phyloP scores from a whole-genome alignment of 305 asterid genomes.

The Caryopteris hybrid region DNA sequence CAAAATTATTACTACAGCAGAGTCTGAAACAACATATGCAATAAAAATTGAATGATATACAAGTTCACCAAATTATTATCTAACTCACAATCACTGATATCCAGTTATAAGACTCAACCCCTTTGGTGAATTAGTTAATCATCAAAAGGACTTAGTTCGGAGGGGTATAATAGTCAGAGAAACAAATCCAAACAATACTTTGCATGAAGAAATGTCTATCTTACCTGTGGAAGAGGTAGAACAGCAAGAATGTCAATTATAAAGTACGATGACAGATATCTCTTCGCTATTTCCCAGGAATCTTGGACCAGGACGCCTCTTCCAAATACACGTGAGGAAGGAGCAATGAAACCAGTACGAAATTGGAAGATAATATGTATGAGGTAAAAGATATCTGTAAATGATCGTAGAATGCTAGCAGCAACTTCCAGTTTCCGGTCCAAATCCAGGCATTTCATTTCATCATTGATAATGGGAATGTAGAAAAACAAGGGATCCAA shows the following conservation, averaged over 20 bases:
- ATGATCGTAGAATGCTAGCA: conserved; percentile 49
- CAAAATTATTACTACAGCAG: background rate
- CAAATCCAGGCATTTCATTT: conserved; percentile 50
- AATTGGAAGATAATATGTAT: conserved; percentile 59
- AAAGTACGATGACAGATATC: conserved; percentile 48
- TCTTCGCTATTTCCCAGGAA: conserved; percentile 56
- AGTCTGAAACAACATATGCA: background rate
- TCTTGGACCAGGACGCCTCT: conserved; percentile 69
- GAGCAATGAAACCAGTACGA: conserved; percentile 64
- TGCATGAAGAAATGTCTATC: background rate
- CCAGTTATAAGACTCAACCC: background rate
- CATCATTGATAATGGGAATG: conserved; percentile 46
- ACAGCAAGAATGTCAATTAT: conserved; percentile 53
- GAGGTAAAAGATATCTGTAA: conserved; percentile 58
- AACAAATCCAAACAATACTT: background rate
- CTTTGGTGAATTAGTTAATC: background rate
- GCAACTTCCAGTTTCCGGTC: conserved; percentile 42
- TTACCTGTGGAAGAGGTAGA: conserved; percentile 68
- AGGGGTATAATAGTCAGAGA: background rate
- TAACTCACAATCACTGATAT: background rate
- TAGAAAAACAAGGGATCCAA: conserved; percentile 66
- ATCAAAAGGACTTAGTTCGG: background rate
- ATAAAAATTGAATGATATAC: background rate
- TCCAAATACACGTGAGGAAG: conserved; percentile 71
- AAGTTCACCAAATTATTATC: background rate